Percentiles rank a stretch among this genome's conserved stretches.
phyloP scores from a whole-genome alignment of 2,329 filamentous ascomycete species.

The Meredithiella fracta region DNA sequence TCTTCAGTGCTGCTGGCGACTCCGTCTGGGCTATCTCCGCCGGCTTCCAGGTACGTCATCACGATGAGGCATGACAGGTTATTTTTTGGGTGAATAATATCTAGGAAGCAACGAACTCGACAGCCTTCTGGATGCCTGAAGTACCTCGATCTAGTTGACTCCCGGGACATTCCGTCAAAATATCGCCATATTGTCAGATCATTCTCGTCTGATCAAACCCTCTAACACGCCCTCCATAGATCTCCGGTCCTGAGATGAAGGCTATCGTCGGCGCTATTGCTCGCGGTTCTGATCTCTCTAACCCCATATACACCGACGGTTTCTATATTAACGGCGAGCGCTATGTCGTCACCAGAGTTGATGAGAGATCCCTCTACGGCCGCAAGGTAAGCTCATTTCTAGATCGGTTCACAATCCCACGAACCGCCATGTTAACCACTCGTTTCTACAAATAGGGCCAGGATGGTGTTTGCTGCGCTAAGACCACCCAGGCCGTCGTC shows the following conservation, averaged over 20 bases:
- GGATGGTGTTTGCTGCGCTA: slow-evolving; percentile 65
- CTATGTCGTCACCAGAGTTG: slow-evolving; percentile 60
- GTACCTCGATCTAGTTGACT: too few species aligned
- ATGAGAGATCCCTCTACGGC: slow-evolving; percentile 66
- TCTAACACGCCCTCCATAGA: not conserved
- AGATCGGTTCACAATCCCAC: not conserved
- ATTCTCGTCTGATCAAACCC: not conserved
- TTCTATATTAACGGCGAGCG: slow-evolving; percentile 60
- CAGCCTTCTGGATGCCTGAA: too few species aligned
- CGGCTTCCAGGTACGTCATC: slow-evolving; percentile 49
- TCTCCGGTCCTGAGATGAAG: slow-evolving; percentile 39
- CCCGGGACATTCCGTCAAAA: too few species aligned
- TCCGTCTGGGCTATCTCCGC: slow-evolving; percentile 59
- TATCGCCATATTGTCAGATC: too few species aligned
- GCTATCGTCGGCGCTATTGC: slow-evolving; percentile 36
- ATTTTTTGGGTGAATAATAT: too few species aligned
- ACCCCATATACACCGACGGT: slow-evolving; percentile 55
- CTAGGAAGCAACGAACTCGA: too few species aligned
- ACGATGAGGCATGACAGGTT: not conserved
- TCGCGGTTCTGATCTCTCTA: slow-evolving; percentile 30
- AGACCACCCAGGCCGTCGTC: slow-evolving; percentile 78
- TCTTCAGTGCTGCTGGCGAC: slow-evolving; percentile 66
- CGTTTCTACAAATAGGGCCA: slow-evolving; percentile 37
- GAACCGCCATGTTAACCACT: not conserved
- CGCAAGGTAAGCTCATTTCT: slow-evolving; percentile 52